Base-by-base conservation (phyloP, 345 rosid species). In the Capsella bursapastoris region DNA sequence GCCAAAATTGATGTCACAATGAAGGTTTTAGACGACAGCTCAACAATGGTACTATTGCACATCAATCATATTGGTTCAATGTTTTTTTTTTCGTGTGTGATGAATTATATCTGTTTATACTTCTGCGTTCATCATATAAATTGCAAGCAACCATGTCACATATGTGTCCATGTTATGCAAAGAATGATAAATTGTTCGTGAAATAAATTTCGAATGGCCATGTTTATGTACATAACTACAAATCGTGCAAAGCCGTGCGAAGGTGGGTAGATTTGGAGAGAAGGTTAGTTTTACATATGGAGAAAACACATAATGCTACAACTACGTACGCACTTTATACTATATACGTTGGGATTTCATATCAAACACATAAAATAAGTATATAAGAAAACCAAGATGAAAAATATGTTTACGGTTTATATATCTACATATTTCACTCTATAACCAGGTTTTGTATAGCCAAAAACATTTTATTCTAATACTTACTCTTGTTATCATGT, bases 1-100 rank as follows among this genome's bases (percentile, higher is more conserved):
- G 57, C n/a, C n/a, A 56, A 47, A 16, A 48, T 16, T 32, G 31
- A 32, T 64, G 69, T 34, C 31, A 10, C 31, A 15, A 2, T 16
- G 29, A 32, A 49, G 13, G 56, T 65, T 48, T 65, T 16, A 22
- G 25, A 22, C 25, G 45, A 49, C 56, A 49, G 45, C 44, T 48
- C 57, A 6, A 48, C 7, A 0, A 34, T 22, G 25, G 34, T 48
- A 13, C 18, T 22, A 25, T 22, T 43, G 35, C 18, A 61, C 49
- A 61, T 65, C 59, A 57, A 66, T 57, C 45, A 74, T 47, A 34
- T 1, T 50, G 28, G 49, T 48, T 58, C 50, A 15, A 28, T 47
- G 25, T 32, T 22, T 3, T 14, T 8, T 11, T 14, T 55, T 40
- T 29, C 28, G 5, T 62, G 12, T 9, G 14, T 64, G 13, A 45